phyloP scores from a whole-genome alignment of 2,329 filamentous ascomycete genomes.

The Bipolaris zeicola region DNA sequence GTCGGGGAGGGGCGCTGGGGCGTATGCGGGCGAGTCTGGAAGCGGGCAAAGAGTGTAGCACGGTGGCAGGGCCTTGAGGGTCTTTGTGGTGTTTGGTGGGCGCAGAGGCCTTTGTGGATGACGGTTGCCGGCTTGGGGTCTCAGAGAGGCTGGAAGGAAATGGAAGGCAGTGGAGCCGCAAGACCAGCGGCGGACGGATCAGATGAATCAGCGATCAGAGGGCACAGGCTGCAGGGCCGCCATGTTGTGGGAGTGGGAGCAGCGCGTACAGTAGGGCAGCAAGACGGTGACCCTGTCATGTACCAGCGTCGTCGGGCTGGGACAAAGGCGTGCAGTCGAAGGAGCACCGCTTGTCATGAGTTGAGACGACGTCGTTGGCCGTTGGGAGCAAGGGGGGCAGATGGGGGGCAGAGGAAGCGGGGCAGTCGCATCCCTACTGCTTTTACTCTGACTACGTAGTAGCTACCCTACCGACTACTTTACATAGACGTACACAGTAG shows the following conservation, averaged over 20 bases:
- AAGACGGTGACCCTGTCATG: constrained; percentile 24
- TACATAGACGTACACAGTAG: not conserved
- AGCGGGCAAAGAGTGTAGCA: constrained; percentile 39
- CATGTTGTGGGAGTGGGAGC: constrained; percentile 22
- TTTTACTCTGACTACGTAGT: too few species aligned
- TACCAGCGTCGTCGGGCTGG: constrained; percentile 29
- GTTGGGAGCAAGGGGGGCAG: constrained; percentile 19
- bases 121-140: not conserved
- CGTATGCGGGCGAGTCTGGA: constrained; percentile 38
- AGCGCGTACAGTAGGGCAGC: constrained; percentile 13
- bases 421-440: not conserved
- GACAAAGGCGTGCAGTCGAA: constrained; percentile 21
- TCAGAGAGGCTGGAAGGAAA: constrained; percentile 30
- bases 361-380: constrained; percentile 20
- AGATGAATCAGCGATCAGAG: constrained; percentile 30
- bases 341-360: constrained; percentile 23
- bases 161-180: constrained; percentile 36
- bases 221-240: constrained; percentile 19
- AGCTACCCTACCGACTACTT: not conserved
- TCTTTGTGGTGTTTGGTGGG: constrained; percentile 2
- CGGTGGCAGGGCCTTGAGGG: not conserved
- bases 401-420: constrained; percentile 12
- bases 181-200: constrained; percentile 28
- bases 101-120: not conserved
- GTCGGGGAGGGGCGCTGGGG: constrained; percentile 13